Conservation (phyloP, 331 rosid genomes). For the Rosa hybrid region DNA sequence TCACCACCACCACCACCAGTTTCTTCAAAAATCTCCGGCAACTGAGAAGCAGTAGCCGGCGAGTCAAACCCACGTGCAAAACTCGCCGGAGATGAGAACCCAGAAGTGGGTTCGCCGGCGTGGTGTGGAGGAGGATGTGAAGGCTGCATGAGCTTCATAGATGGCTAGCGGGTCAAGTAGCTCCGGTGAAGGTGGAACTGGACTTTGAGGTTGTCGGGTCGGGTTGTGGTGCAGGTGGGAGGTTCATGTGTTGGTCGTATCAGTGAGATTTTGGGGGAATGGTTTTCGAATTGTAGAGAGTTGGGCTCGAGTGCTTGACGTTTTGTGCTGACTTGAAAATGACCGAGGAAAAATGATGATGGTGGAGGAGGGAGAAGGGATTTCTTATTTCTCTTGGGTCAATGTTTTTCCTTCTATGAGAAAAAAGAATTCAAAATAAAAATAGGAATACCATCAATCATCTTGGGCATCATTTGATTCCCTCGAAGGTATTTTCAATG, state of each 20-base stretch:
- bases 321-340: slow-evolving; percentile 8
- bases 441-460: background rate
- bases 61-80: slow-evolving; percentile 28
- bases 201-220: background rate
- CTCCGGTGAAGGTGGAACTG: slow-evolving; percentile 1
- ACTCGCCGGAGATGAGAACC: slow-evolving; percentile 36
- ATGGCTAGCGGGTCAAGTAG: slow-evolving; percentile 10
- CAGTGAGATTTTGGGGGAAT: background rate
- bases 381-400: background rate
- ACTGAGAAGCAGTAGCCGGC: slow-evolving; percentile 21
- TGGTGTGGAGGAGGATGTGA: slow-evolving; percentile 41
- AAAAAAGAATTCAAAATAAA: background rate
- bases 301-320: background rate
- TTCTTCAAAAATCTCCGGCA: slow-evolving; percentile 39
- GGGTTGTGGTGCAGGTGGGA: slow-evolving; percentile 1
- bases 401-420: background rate
- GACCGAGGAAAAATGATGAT: background rate
- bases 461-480: background rate
- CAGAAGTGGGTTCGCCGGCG: slow-evolving; percentile 33
- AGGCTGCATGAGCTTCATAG: slow-evolving; percentile 64
- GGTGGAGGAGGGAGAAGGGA: background rate
- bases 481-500: background rate
- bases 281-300: background rate
- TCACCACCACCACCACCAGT: background rate
- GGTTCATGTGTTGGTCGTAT: background rate